Evolutionary conservation across 306 rosid genomes (phyloP).

Genomic region (Begonia peltatifolia): DNA sequence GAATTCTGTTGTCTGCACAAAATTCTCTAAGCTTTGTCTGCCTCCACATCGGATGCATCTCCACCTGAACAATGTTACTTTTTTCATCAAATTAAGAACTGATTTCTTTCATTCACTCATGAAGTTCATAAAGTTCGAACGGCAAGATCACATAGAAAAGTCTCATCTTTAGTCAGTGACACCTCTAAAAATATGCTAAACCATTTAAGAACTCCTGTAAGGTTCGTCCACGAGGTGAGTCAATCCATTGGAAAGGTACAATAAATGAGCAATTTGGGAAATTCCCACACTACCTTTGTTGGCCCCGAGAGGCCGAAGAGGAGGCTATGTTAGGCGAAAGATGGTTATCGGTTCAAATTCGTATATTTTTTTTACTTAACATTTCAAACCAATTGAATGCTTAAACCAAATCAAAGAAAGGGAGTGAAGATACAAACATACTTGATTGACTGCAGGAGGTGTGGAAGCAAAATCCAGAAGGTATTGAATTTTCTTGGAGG

Average conservation of each 20-base stretch:
- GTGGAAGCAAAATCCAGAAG: slow-evolving; percentile 51
- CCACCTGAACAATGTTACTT: slow-evolving; percentile 29
- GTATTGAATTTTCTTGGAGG: slow-evolving; percentile 39
- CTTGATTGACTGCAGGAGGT: slow-evolving; percentile 78
- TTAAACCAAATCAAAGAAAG: neutral
- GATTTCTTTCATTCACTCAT: neutral
- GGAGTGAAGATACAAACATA: slow-evolving; percentile 1
- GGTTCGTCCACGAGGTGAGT: no score
- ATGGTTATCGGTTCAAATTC: no score
- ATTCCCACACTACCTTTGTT: no score
- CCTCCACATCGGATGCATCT: slow-evolving; percentile 95
- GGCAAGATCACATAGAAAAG: neutral
- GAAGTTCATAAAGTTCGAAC: neutral
- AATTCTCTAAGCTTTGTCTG: slow-evolving; percentile 40
- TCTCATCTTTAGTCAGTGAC: no score
- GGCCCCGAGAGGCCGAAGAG: no score
- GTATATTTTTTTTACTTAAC: no score
- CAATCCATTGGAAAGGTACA: no score
- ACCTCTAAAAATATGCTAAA: no score
- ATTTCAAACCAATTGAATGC: no score
- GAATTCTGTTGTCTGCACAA: slow-evolving; percentile 54
- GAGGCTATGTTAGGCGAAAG: no score
- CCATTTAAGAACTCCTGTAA: no score
- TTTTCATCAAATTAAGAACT: neutral
- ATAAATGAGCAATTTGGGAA: no score